Conservation (phyloP, 2,329 filamentous ascomycete genomes). For the Epichloe bromicola region DNA sequence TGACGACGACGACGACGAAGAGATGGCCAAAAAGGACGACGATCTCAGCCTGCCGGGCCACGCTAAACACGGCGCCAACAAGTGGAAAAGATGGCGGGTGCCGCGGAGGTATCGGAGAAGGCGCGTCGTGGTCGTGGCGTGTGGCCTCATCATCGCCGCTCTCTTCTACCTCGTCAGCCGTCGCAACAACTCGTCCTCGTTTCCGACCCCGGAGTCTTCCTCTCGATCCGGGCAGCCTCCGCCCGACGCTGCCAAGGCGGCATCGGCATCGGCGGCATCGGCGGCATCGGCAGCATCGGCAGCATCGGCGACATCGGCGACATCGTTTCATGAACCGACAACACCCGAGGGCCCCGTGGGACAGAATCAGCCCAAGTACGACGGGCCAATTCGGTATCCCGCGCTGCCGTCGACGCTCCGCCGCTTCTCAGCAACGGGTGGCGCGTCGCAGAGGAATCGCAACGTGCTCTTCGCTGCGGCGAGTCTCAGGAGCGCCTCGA, state of each 20-base stretch:
- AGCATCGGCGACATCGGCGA: not conserved
- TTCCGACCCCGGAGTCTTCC: not conserved
- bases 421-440: conserved; percentile 39
- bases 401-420: conserved; percentile 51
- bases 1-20: conserved; percentile 27
- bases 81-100: conserved; percentile 29
- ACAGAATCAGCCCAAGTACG: conserved; percentile 29
- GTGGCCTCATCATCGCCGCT: conserved; percentile 31
- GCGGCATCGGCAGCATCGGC: not conserved
- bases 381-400: conserved; percentile 58
- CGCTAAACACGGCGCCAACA: conserved; percentile 11
- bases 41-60: conserved; percentile 26
- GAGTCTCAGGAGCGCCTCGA: conserved; percentile 57
- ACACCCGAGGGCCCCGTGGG: not conserved
- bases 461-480: conserved; percentile 73
- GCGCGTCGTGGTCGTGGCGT: conserved; percentile 35
- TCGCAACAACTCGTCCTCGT: conserved; percentile 14
- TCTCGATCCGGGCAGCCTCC: not conserved
- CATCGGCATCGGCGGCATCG: not conserved
- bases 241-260: not conserved
- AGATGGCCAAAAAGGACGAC: conserved; percentile 48
- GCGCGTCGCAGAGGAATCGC: conserved; percentile 39
- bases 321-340: not conserved
- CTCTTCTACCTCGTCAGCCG: conserved; percentile 37
- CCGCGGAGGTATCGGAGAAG: conserved; percentile 40